These are phyloP conservation scores for Penicillium sp. DNA, from an alignment of 2,329 filamentous ascomycete genomes.

Conservation along the genomic window DNA sequence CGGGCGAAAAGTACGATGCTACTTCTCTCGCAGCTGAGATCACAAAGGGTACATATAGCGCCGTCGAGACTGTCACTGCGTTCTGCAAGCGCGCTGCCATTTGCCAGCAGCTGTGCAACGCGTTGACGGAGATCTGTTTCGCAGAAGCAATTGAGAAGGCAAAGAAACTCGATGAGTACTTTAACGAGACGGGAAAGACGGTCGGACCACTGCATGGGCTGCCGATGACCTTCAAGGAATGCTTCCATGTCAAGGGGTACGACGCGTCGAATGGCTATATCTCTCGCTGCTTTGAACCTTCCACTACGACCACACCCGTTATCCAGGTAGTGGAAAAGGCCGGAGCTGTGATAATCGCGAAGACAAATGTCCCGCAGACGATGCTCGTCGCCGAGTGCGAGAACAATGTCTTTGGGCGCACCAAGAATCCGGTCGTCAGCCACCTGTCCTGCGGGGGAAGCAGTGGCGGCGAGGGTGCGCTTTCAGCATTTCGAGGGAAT, in stretches of 20 bases:
- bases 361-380: constrained; percentile 33
- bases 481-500: constrained; percentile 37
- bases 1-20: constrained; percentile 2
- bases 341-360: constrained; percentile 31
- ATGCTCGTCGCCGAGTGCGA: constrained; percentile 30
- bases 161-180: constrained; percentile 1
- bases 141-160: neutral
- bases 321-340: constrained; percentile 7
- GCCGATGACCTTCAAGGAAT: constrained; percentile 6
- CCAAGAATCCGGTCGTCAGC: constrained; percentile 26
- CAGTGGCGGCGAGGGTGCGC: constrained; percentile 37
- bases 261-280: neutral
- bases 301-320: neutral
- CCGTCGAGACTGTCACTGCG: neutral
- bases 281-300: neutral
- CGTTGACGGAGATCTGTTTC: constrained; percentile 4
- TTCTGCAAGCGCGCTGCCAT: constrained; percentile 6
- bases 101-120: constrained; percentile 4
- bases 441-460: constrained; percentile 26
- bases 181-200: neutral
- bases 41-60: neutral
- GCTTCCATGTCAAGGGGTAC: neutral
- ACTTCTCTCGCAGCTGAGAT: neutral
- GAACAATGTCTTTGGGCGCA: constrained; percentile 28
- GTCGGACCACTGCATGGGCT: constrained; percentile 8